phyloP scores from a whole-genome alignment of 2,329 filamentous ascomycete species.

The Aotearoamyces nothofagi region DNA sequence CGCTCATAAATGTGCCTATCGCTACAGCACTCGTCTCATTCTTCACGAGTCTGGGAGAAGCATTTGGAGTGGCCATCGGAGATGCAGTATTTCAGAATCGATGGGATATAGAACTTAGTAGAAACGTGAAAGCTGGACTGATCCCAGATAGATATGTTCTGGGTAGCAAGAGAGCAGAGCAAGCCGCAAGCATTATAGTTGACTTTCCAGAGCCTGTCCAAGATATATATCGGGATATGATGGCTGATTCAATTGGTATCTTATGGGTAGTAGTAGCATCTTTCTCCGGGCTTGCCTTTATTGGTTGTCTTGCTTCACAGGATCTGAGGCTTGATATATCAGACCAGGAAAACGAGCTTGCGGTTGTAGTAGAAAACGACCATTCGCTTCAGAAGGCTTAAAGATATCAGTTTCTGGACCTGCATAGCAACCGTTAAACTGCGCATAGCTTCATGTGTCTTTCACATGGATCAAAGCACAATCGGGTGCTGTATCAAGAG shows the following conservation, averaged over 20 bases:
- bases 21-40: constrained; percentile 10
- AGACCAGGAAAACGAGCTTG: too few relatives aligned
- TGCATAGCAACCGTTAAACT: too few relatives aligned
- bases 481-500: too few relatives aligned
- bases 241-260: constrained; percentile 6
- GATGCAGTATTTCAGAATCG: constrained; percentile 11
- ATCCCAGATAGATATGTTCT: constrained; percentile 4
- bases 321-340: too few relatives aligned
- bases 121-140: background rate
- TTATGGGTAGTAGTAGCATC: constrained; percentile 7
- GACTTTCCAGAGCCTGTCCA: constrained; percentile 4
- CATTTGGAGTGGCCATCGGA: constrained; percentile 14
- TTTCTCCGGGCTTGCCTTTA: constrained; percentile 5
- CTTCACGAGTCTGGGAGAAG: constrained; percentile 14
- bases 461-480: too few relatives aligned
- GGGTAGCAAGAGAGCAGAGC: constrained; percentile 5
- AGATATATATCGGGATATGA: constrained; percentile 5
- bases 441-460: too few relatives aligned
- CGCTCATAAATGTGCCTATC: constrained; percentile 8
- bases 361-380: too few relatives aligned
- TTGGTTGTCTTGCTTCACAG: constrained; percentile 6
- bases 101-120: constrained; percentile 4
- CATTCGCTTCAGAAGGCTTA: too few relatives aligned
- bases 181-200: constrained; percentile 4
- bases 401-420: too few relatives aligned